Evolutionary conservation across 768 basidiomycete species (phyloP), one percentile per base, ranked within the genome.

Genomic region (Suillus luteus): DNA sequence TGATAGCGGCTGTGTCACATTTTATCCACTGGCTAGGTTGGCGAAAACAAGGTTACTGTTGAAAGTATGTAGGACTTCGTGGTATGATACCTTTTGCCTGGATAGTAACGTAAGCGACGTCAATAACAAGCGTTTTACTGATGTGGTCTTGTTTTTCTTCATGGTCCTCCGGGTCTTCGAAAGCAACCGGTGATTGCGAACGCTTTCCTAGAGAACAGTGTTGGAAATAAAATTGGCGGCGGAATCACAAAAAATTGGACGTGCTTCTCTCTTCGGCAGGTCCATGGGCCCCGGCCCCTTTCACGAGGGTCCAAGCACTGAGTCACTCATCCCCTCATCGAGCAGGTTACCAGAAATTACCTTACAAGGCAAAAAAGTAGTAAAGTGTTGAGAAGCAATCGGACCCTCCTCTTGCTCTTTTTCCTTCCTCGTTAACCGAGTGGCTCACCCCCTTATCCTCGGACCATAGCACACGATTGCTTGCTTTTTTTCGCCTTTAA

Each of bases 361-460:
- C 52, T 22, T 52, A 52, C 52, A 59, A 35, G 60, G 63, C 31
- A 49, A 67, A 58, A 44, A 68, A 31, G 67, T 7, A 12, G 64
- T n/a, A 64, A 64, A 59, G 37, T 72, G 63, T 61, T 8, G 38
- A 60, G 57, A 69, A 46, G 61, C 74, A 74, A 74, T 75, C 73
- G 19, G 57, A 43, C 15, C 9, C 44, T 65, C 64, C 55, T 24
- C 67, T 55, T 22, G 33, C 52, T 67, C 27, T 52, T 31, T 31
- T 63, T 46, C 22, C 6, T 48, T 41, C 48, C 19, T n/a, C 12
- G 55, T 49, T 74, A 66, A 49, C 69, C 70, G 66, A 70, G 73
- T 65, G 73, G 73, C 67, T 71, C 71, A 63, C 59, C 24, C 64
- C 58, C 31, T 63, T 51, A 44, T 27, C 61, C 64, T 72, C 67